These are phyloP conservation scores for Solanum hybrid DNA, from an alignment of 305 asterid species.

Conservation along the genomic window DNA sequence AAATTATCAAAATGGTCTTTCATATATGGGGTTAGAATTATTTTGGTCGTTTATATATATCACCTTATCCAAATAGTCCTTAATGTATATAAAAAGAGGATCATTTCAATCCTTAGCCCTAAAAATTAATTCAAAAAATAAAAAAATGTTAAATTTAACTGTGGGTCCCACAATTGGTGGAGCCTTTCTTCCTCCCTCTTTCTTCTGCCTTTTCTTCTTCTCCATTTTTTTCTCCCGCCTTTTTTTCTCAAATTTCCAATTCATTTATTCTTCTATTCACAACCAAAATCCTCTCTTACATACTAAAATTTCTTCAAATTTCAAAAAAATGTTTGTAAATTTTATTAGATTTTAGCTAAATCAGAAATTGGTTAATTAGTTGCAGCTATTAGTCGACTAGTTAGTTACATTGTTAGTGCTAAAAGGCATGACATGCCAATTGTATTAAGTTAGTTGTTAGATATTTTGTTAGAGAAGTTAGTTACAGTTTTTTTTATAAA, in stretches of 20 bases:
- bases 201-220: not conserved
- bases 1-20: not conserved
- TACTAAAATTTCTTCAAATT: not conserved
- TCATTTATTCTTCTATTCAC: not conserved
- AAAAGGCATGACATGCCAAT: not conserved
- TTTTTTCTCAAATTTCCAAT: not conserved
- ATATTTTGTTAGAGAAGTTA: not conserved
- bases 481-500: not conserved
- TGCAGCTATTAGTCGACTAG: not conserved
- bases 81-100: not conserved
- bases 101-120: not conserved
- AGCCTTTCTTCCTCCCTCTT: not conserved
- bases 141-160: not conserved
- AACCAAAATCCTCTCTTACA: not conserved
- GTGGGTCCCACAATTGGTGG: not conserved
- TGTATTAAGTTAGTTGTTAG: not conserved
- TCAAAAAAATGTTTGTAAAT: not conserved
- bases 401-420: not conserved
- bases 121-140: too few relatives aligned
- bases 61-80: not conserved
- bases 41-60: not conserved
- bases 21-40: not conserved
- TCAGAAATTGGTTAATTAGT: not conserved
- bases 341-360: not conserved
- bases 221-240: not conserved